These are phyloP conservation scores for Polyplosphaeria fusca DNA, from an alignment of 495 filamentous ascomycete genomes.

Conservation along the genomic window DNA sequence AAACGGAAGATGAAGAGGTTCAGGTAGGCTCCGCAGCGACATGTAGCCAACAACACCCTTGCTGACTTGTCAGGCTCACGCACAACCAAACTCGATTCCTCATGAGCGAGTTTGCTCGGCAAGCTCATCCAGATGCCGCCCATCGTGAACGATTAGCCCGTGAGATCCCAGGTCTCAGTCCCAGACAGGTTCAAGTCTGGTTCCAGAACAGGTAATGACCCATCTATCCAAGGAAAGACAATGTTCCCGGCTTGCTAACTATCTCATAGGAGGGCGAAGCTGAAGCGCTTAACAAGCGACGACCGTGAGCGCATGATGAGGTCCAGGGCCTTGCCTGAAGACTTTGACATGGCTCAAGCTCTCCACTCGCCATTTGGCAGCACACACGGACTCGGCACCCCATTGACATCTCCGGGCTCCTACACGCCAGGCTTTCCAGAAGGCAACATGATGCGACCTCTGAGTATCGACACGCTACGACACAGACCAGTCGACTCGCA, in stretches of 20 bases:
- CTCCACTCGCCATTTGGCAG: conserved; percentile 68
- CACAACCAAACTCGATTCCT: conserved; percentile 95
- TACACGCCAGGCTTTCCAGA: conserved; percentile 51
- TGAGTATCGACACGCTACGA: conserved; percentile 60
- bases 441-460: conserved; percentile 53
- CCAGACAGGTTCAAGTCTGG: conserved; percentile 96
- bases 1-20: conserved; percentile 96
- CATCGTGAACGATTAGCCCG: conserved; percentile 85
- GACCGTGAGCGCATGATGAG: conserved; percentile 93
- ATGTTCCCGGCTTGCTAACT: conserved; percentile 29
- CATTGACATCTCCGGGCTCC: conserved; percentile 52
- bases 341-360: conserved; percentile 89
- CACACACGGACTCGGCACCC: conserved; percentile 48
- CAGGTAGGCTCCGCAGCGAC: conserved; percentile 55
- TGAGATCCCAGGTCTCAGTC: conserved; percentile 90
- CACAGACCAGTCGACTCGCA: conserved; percentile 53
- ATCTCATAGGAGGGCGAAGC: conserved; percentile 73
- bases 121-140: conserved; percentile 91
- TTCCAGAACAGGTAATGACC: conserved; percentile 87
- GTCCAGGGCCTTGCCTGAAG: conserved; percentile 83
- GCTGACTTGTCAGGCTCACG: conserved; percentile 63
- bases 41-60: conserved; percentile 8
- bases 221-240: background rate
- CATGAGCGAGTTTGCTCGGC: conserved; percentile 95
- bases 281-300: conserved; percentile 89